Evolutionary conservation across 1,284 basidiomycete species (phyloP), one percentile per base, ranked within the genome.

Genomic region (Papiliotrema flavescens): DNA sequence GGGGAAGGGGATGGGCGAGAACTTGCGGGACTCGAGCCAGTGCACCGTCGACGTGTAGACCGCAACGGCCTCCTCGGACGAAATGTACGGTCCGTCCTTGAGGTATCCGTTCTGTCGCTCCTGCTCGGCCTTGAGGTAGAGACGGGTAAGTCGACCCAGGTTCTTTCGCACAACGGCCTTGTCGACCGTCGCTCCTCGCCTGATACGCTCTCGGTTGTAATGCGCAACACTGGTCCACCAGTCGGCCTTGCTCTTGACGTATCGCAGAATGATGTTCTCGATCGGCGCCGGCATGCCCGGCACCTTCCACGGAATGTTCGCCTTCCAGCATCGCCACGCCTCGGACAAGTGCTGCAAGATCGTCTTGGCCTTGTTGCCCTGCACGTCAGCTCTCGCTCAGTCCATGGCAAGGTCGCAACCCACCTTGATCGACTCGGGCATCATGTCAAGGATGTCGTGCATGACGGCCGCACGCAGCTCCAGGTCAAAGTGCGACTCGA

Each of bases 271-370:
- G 75, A 99, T 96, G 76, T 98, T 98, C 79, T 98, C 96, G 63
- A 99, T 96, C 7, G 96, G 90, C 0, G 94, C 95, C 0, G 96
- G 73, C 73, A 75, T 75, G 24, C 58, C 64, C 19, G 61, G 63
- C 9, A 63, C 80, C 81, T 77, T 77, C 76, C 76, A 78, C 5
- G 77, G 76, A 81, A 86, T 96, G 76, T 98, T 98, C 11, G 96
- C 96, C 79, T 98, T 98, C 93, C 94, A 98, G 77, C 91, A 94
- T 66, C 94, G 84, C 94, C 95, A 98, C 9, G 94, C 95, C 76
- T 98, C 96, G 2, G 92, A 95, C 60, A 98, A 78, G 74, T 98
- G 96, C 75, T 97, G 93, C 70, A 99, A 73, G 65, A 98, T 98
- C 17, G 96, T 98, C 82, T 98, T 98, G 44, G 91, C 87, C 81